Evolutionary conservation across 1,284 basidiomycete genomes (phyloP).

Genomic region (Vanrija sp.): DNA sequence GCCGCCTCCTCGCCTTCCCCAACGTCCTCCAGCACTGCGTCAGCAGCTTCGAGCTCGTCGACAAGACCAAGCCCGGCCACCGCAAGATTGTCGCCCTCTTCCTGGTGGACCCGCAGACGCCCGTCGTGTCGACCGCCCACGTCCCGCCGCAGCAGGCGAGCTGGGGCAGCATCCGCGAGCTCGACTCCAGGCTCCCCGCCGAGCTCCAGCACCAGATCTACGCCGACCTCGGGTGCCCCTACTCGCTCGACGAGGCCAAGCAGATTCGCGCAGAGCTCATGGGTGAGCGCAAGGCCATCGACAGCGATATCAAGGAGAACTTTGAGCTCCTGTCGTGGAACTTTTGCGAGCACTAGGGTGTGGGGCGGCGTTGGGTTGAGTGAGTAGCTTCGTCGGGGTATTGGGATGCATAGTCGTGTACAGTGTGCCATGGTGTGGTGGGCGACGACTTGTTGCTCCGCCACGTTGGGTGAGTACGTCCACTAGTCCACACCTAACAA

Average conservation of each 20-base stretch:
- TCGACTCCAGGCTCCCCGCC: slow-evolving; percentile 4
- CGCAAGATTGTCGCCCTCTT: slow-evolving; percentile 21
- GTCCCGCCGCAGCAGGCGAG: slow-evolving; percentile 17
- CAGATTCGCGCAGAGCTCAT: slow-evolving; percentile 16
- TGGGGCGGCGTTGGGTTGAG: too few relatives aligned
- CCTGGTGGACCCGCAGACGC: slow-evolving; percentile 15
- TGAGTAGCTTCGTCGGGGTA: too few relatives aligned
- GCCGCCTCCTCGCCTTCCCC: slow-evolving; percentile 4
- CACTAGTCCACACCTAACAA: too few relatives aligned
- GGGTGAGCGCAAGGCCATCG: slow-evolving; percentile 10
- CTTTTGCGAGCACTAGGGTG: slow-evolving; percentile 19
- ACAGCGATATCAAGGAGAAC: not conserved
- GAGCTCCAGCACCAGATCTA: slow-evolving; percentile 11
- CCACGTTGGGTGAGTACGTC: too few relatives aligned
- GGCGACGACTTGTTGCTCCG: too few relatives aligned
- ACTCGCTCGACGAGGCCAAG: slow-evolving; percentile 11
- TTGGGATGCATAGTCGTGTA: too few relatives aligned
- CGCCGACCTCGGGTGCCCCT: slow-evolving; percentile 10
- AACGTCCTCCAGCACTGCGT: slow-evolving; percentile 3
- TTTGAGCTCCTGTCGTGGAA: not conserved
- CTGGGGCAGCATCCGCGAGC: not conserved
- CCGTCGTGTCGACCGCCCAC: slow-evolving; percentile 7
- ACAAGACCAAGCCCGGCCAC: slow-evolving; percentile 10
- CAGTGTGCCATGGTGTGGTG: too few relatives aligned
- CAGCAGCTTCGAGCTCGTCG: not conserved